Evolutionary conservation across 495 filamentous ascomycete genomes (phyloP), one percentile per base, ranked within the genome.

Genomic region (Talaromyces wortmannii): DNA sequence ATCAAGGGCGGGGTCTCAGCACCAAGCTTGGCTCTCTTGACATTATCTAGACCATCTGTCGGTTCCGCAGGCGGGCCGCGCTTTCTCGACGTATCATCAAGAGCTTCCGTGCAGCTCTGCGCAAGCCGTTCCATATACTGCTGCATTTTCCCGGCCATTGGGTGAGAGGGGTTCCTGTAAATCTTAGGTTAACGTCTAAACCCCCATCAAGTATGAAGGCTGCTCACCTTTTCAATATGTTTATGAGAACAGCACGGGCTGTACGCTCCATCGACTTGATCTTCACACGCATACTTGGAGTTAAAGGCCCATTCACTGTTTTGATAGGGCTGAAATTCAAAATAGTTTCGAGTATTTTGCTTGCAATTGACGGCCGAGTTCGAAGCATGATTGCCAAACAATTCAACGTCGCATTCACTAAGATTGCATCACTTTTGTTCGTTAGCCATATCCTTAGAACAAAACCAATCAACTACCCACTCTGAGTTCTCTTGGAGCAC

Each of bases 251-350:
- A 55, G 88, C 81, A 53, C 90, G 81, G 1, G 89, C 88, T 13
- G 94, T 99, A 58, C 94, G 87, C 67, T 94, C 94, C 84, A 97
- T 94, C 1, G 91, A 96, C 69, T 87, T 90, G 49, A 96, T 75
- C 43, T 90, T 82, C 36, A 99, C 84, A 52, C 86, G 90, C 32
- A 81, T 78, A 63, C 85, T 88, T 4, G 89, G 78, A 0, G 88
- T 92, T 72, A 95, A 80, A 12, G 90, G 86, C 6, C 82, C 81
- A 59, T 82, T 85, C 45, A 87, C 86, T 56, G 86, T 83, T 61
- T 84, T 89, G 7, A 95, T 69, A 6, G 94, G 94, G 66, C 95
- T 95, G 77, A 96, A 99, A 60, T 84, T 89, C n/a, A 97, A 70
- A 23, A 97, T 77, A 2, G 87, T 80, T 62, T 83, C 86, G 48